phyloP scores from a whole-genome alignment of 192 early-diverging fungal species.

The Diversispora eburnea region DNA sequence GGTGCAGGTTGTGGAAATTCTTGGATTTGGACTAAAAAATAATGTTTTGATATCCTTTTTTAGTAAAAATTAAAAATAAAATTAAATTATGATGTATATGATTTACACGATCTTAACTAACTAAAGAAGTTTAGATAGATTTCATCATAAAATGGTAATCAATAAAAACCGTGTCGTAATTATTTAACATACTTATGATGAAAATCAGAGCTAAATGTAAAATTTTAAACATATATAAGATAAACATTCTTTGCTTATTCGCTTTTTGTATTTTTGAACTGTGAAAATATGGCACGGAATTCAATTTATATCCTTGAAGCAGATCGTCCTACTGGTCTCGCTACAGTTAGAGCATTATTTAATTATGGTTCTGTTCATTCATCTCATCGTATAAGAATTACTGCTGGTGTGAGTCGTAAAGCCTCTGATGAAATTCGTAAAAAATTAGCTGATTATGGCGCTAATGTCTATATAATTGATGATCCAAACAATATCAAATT shows the following conservation, averaged over 20 bases:
- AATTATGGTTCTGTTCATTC: neutral
- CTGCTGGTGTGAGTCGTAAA: neutral
- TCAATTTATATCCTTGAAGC: conserved; percentile 17
- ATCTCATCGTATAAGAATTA: neutral
- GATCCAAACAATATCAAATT: neutral
- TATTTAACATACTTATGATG: too few relatives aligned
- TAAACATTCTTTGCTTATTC: too few relatives aligned
- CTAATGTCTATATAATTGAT: neutral
- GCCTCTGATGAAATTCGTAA: neutral
- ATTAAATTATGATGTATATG: too few relatives aligned
- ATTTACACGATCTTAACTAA: too few relatives aligned
- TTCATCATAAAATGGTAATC: too few relatives aligned
- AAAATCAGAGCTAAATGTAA: too few relatives aligned
- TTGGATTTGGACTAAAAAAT: conserved; percentile 30
- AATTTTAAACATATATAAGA: too few relatives aligned
- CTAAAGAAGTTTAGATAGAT: too few relatives aligned
- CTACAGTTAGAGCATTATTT: conserved; percentile 1
- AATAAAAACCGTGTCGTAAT: too few relatives aligned
- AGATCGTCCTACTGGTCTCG: conserved; percentile 19
- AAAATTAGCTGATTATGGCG: neutral
- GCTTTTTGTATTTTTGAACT: too few relatives aligned
- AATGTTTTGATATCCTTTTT: too few relatives aligned
- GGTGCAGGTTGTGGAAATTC: conserved; percentile 44
- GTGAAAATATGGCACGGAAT: neutral
- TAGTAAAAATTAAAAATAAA: too few relatives aligned